Percentiles rank a stretch among this genome's conserved stretches.
These are phyloP conservation scores for Osmanthus fragrans DNA, from an alignment of 257 asterid genomes.

Conservation along the genomic window DNA sequence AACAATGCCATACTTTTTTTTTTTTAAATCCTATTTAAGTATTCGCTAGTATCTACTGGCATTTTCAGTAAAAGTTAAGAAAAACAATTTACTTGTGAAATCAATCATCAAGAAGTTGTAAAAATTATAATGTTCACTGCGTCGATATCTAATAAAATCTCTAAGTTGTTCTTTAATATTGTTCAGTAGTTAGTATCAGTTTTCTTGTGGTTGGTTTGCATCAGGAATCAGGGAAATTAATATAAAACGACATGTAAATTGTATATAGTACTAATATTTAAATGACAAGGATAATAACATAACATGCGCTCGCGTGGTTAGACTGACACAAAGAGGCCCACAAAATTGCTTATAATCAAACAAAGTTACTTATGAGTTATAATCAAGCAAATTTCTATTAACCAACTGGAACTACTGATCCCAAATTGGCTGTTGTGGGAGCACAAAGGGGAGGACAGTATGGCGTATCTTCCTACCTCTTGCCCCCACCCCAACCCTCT, in stretches of 20 bases:
- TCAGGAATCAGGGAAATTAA: no score
- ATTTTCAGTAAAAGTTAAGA: no score
- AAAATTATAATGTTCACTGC: no score
- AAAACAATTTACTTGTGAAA: no score
- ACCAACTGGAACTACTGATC: slow-evolving; percentile 40
- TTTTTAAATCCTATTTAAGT: no score
- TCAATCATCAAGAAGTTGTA: no score
- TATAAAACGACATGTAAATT: not conserved
- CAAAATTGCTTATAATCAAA: slow-evolving; percentile 6
- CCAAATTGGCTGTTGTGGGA: slow-evolving; percentile 18
- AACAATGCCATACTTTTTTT: not conserved
- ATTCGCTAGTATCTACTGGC: no score
- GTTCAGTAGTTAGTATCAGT: no score
- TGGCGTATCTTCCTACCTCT: slow-evolving; percentile 17
- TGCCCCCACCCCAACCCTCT: not conserved
- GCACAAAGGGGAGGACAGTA: slow-evolving; percentile 24
- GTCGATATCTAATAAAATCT: not conserved
- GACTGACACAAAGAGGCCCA: slow-evolving; percentile 17
- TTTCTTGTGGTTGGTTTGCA: no score
- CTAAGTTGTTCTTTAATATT: no score
- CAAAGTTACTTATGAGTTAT: not conserved
- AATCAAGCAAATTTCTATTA: slow-evolving; percentile 1
- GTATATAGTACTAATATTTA: not conserved
- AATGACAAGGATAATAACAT: slow-evolving; percentile 11
- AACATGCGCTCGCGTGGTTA: slow-evolving; percentile 18